These are phyloP conservation scores for Verruconis gallopava DNA, from an alignment of 2,329 filamentous ascomycete species.

Conservation along the genomic window DNA sequence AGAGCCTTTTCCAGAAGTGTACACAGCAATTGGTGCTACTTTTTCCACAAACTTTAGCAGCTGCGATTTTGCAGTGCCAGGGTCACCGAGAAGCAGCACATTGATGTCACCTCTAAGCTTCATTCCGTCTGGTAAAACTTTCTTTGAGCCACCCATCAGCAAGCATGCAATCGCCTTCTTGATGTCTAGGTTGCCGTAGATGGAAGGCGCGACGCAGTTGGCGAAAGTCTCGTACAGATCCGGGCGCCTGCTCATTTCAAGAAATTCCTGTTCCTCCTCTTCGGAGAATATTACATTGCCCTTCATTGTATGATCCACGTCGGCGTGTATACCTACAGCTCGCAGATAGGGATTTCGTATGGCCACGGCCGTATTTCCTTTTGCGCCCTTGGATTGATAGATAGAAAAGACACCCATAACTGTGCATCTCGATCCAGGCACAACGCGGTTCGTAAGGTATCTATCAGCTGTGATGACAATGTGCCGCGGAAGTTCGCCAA, in stretches of 20 bases:
- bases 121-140: constrained; percentile 96
- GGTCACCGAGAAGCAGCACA: constrained; percentile 88
- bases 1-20: constrained; percentile 96
- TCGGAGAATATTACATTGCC: constrained; percentile 76
- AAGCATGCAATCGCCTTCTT: constrained; percentile 96
- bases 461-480: constrained; percentile 94
- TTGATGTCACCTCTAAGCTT: constrained; percentile 96
- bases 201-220: constrained; percentile 88
- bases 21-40: constrained; percentile 90
- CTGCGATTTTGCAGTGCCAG: constrained; percentile 96
- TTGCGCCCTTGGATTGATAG: constrained; percentile 82
- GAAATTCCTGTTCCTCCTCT: constrained; percentile 93
- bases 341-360: constrained; percentile 92
- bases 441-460: constrained; percentile 88
- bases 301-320: constrained; percentile 79
- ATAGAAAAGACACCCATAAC: constrained; percentile 97
- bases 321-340: constrained; percentile 82
- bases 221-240: constrained; percentile 89
- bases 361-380: constrained; percentile 74
- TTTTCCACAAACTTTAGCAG: constrained; percentile 96
- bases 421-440: constrained; percentile 87
- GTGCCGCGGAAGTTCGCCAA: constrained; percentile 87
- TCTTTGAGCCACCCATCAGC: constrained; percentile 88
- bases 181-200: constrained; percentile 91
- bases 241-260: constrained; percentile 76